These are phyloP conservation scores for Elymus sibiricus DNA, from an alignment of 176 grass and related monocot species.

Conservation along the genomic window DNA sequence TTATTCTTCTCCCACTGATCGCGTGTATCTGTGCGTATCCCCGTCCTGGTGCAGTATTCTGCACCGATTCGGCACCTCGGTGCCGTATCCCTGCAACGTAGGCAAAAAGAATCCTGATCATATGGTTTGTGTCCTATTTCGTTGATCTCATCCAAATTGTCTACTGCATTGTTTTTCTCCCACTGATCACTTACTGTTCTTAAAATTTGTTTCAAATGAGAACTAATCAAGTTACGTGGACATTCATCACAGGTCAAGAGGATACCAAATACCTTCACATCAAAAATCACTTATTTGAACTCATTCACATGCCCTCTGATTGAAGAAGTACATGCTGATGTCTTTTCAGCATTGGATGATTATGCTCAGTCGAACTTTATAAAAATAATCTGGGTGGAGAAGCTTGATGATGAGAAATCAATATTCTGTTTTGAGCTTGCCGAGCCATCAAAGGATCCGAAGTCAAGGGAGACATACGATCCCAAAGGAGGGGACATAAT, in stretches of 20 bases:
- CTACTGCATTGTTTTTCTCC: background rate
- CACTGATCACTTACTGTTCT: background rate
- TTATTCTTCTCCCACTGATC: background rate
- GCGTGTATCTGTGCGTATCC: no score
- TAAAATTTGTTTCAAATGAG: background rate
- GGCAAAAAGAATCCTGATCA: background rate
- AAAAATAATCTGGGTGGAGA: slow-evolving; percentile 27
- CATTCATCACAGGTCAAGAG: slow-evolving; percentile 37
- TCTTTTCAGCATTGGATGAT: slow-evolving; percentile 32
- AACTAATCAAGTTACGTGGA: background rate
- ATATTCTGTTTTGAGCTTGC: slow-evolving; percentile 13
- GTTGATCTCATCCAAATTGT: background rate
- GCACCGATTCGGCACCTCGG: no score
- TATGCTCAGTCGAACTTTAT: slow-evolving; percentile 29
- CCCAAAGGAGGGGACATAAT: slow-evolving; percentile 45
- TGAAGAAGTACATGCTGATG: slow-evolving; percentile 49
- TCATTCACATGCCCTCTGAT: slow-evolving; percentile 44
- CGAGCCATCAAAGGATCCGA: background rate
- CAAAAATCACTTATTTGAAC: slow-evolving; percentile 21
- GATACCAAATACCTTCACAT: slow-evolving; percentile 28
- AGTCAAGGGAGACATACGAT: slow-evolving; percentile 16
- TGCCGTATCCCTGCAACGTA: no score
- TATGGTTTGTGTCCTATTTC: background rate
- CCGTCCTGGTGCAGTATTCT: no score
- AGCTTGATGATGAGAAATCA: background rate